phyloP scores from a whole-genome alignment of 139 green algal genomes.

The Bryopsis sp. region DNA sequence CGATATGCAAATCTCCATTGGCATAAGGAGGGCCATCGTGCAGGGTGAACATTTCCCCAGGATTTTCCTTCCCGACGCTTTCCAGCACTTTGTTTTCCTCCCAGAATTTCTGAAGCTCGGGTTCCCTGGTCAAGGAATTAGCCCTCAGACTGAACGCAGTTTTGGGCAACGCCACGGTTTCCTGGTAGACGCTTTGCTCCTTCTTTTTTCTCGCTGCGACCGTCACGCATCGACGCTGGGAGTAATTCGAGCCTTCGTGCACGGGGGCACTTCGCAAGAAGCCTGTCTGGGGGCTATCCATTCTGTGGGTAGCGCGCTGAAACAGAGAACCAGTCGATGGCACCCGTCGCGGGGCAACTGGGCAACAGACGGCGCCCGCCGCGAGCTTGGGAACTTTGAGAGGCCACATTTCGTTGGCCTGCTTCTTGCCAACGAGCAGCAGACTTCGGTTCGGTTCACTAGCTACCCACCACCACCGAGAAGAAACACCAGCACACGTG shows the following conservation, averaged over 20 bases:
- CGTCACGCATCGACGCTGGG: no score
- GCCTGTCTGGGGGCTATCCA: background rate
- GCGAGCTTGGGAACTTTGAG: no score
- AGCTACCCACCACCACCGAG: no score
- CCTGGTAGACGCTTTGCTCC: slow-evolving; percentile 46
- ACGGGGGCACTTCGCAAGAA: background rate
- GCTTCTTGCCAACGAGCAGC: no score
- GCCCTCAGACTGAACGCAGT: slow-evolving; percentile 93
- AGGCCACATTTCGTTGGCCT: no score
- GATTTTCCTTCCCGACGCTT: slow-evolving; percentile 34
- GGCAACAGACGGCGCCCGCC: no score
- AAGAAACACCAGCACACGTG: no score
- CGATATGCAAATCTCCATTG: slow-evolving; percentile 97
- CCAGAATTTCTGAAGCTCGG: slow-evolving; percentile 90
- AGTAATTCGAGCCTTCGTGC: background rate
- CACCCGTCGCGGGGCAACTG: no score
- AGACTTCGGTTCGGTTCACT: no score
- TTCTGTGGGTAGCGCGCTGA: no score
- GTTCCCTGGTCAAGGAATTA: slow-evolving; percentile 82
- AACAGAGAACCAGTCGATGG: no score
- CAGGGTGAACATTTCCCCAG: slow-evolving; percentile 74
- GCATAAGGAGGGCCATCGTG: slow-evolving; percentile 98
- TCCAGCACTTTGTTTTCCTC: slow-evolving; percentile 67
- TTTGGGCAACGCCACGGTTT: slow-evolving; percentile 82
- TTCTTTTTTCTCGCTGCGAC: slow-evolving; percentile 9